Base-by-base conservation (phyloP, 192 early-diverging fungal genomes). In the Haplosporangium gracile region DNA sequence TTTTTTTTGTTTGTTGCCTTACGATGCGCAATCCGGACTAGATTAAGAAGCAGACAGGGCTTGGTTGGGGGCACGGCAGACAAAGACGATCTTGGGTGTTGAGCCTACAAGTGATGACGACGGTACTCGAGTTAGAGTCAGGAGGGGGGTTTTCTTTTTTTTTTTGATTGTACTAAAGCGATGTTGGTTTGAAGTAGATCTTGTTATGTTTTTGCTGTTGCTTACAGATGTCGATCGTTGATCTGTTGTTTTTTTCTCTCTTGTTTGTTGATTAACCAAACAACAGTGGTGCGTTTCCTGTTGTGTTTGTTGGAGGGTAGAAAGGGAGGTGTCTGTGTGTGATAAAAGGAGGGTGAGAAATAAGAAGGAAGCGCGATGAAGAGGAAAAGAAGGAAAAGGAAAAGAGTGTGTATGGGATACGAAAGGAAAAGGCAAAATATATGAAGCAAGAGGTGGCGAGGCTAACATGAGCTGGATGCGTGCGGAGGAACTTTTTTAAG, bases 221-320 rank as follows among this genome's bases (percentile, higher is more conserved):
- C 60, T 65, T 65, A 65, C 60, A 65, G 55, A 11, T 65, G 29
- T 65, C 60, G 57, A 26, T 8, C 4, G 60, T 32, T 65, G 60
- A 65, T 65, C 60, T 32, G 60, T 15, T 65, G 32, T 65, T 60
- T 26, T 60, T 60, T 60, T 60, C 57, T 60, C 8, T 24, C 60
- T 65, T 57, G 26, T 16, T 51, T 51, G 20, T 51, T 51, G 26
- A 65, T 29, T 65, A 65, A 26, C 60, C n/a, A 65, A 29, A 65
- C 29, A 65, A 65, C 60, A 65, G 60, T 65, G 29, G 69, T 70
- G 2, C 34, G 34, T 70, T 70, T 32, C 69, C 69, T 65, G 60
- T 65, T 65, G 29, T 65, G 29, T 15, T 65, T 26, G 70, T 13
- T 43, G 70, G 47, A 34, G 43, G 10, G 10, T 26, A 26, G 24